Evolutionary conservation across 495 filamentous ascomycete species (phyloP), one percentile per base, ranked within the genome.

Genomic region (Xylaria curta): DNA sequence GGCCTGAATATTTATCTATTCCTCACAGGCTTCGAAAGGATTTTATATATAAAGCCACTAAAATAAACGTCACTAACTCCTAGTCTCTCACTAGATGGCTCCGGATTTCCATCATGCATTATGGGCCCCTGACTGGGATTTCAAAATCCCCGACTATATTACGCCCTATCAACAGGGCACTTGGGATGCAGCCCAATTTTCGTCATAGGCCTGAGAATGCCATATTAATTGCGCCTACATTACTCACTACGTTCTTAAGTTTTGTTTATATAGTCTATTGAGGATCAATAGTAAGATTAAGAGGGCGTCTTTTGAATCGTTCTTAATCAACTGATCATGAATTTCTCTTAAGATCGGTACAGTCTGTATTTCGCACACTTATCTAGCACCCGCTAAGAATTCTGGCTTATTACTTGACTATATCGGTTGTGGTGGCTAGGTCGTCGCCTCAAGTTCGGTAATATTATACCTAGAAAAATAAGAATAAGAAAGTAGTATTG

Each of bases 141-240:
- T 63, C 26, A 40, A 63, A 44, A 40, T 63, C 36, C 60, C 60
- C 12, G n/a, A 44, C 38, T 63, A 63, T n/a, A n/a, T n/a, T n/a
- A 21, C 24, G 13, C 60, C 38, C 3, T 1, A 40, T 15, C n/a
- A 28, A 6, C 15, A 26, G 7, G 7, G 8, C 13, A 19, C 44
- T 17, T 40, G 60, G 60, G 58, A 60, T 40, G 12, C 26, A 5
- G 26, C 53, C 53, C 3, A 31, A 17, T 19, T n/a, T 28, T 54
- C 21, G 1, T 21, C 51, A 26, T 9, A 1, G 12, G 26, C 24
- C 24, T 31, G 15, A 13, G 2, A 17, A 31, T n/a, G 12, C 19
- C 26, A 56, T 56, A 31, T 28, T 10, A 60, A 4, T n/a, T 4
- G 36, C 13, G 33, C 15, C 54, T 58, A 33, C 28, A 17, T 59